phyloP scores from a whole-genome alignment of 2,329 filamentous ascomycete species.

The Calonectria fujianensis region DNA sequence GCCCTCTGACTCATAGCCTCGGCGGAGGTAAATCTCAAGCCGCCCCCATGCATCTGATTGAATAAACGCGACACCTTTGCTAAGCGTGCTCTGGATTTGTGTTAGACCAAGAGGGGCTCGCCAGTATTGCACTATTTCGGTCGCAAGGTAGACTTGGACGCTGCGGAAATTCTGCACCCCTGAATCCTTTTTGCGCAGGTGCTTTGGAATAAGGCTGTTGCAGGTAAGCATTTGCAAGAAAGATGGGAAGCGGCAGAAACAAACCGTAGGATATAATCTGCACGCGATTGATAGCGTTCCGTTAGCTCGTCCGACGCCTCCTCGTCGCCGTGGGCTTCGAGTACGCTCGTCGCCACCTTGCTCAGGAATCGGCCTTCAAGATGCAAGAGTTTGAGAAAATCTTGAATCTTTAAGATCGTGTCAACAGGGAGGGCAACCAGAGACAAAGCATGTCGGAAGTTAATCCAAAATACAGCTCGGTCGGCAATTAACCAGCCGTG shows the following conservation, averaged over 20 bases:
- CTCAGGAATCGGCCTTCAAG: constrained; percentile 14
- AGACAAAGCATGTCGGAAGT: constrained; percentile 16
- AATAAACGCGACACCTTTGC: constrained; percentile 25
- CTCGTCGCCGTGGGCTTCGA: constrained; percentile 16
- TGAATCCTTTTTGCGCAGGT: background rate
- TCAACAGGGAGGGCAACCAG: constrained; percentile 24
- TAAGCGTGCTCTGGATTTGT: constrained; percentile 26
- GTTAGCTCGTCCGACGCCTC: constrained; percentile 15
- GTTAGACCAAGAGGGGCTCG: constrained; percentile 14
- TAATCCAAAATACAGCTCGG: constrained; percentile 5
- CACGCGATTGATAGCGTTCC: constrained; percentile 21
- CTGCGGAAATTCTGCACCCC: background rate
- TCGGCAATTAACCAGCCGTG: constrained; percentile 28
- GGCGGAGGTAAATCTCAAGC: constrained; percentile 26
- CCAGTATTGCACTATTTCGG: constrained; percentile 30
- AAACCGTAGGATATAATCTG: constrained; percentile 29
- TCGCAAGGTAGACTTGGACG: constrained; percentile 13
- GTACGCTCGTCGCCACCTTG: constrained; percentile 19
- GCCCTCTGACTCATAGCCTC: constrained; percentile 28
- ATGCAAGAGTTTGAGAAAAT: background rate
- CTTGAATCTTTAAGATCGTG: constrained; percentile 10
- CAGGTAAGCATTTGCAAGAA: background rate
- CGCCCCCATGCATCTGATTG: constrained; percentile 23
- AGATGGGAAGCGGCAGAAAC: background rate
- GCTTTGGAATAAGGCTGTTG: constrained; percentile 22